phyloP scores from a whole-genome alignment of 2,329 filamentous ascomycete genomes.

The Phialophora tarda region DNA sequence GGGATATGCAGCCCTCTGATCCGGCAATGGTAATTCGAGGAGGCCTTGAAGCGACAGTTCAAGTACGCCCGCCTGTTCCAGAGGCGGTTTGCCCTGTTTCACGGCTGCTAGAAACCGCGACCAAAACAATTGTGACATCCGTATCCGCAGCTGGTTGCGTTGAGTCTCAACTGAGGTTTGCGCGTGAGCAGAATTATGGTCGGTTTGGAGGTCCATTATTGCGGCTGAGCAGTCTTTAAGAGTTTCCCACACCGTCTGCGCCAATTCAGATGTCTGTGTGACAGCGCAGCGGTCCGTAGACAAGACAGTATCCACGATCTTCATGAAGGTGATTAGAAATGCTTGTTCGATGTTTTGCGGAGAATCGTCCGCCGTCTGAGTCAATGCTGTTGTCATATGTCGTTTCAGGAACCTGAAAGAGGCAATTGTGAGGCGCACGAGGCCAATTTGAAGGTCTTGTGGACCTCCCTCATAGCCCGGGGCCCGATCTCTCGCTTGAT shows the following conservation, averaged over 20 bases:
- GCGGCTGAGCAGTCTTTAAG: conserved; percentile 34
- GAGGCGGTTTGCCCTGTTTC: conserved; percentile 44
- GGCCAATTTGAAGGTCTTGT: conserved; percentile 2
- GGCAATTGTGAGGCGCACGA: conserved; percentile 15
- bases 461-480: neutral
- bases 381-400: neutral
- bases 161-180: neutral
- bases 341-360: neutral
- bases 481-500: neutral
- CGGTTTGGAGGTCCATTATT: conserved; percentile 19
- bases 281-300: conserved; percentile 21
- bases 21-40: conserved; percentile 43
- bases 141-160: conserved; percentile 29
- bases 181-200: neutral
- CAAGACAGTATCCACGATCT: conserved; percentile 28
- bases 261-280: conserved; percentile 12
- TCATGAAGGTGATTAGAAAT: conserved; percentile 25
- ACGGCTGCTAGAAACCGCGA: conserved; percentile 53
- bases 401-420: conserved; percentile 19
- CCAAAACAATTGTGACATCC: conserved; percentile 55
- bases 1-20: conserved; percentile 49
- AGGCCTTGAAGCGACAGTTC: conserved; percentile 51
- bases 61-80: conserved; percentile 48
- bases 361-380: conserved; percentile 2
- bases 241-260: conserved; percentile 14